phyloP scores from a whole-genome alignment of 768 basidiomycete genomes.

The Rubroboletus satanas region DNA sequence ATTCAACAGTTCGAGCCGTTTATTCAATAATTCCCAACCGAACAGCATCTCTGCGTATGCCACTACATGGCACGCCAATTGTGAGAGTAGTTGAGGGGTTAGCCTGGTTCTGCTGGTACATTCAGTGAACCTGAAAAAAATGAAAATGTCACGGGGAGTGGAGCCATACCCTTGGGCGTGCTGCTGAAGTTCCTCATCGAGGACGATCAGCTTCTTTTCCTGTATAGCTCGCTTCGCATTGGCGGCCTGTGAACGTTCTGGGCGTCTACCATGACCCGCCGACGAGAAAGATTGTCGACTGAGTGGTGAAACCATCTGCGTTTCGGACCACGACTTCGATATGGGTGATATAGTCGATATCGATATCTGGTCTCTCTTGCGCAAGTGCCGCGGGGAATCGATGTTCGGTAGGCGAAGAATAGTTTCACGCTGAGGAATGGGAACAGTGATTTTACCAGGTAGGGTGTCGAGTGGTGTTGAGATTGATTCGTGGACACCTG shows the following conservation, averaged over 20 bases:
- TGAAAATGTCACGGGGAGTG: neutral
- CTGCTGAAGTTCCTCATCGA: constrained; percentile 25
- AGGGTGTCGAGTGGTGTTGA: constrained; percentile 35
- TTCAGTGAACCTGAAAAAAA: neutral
- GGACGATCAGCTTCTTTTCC: constrained; percentile 39
- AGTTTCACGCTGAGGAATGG: constrained; percentile 22
- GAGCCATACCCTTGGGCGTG: constrained; percentile 11
- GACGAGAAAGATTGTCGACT: constrained; percentile 39
- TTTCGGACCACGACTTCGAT: constrained; percentile 60
- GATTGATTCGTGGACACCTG: constrained; percentile 52
- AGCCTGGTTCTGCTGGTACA: constrained; percentile 5
- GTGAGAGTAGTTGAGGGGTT: constrained; percentile 35
- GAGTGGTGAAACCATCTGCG: constrained; percentile 28
- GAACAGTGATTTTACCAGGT: constrained; percentile 21
- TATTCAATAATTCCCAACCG: constrained; percentile 66
- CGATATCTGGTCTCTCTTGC: constrained; percentile 26
- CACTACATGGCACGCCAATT: constrained; percentile 52
- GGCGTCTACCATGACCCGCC: constrained; percentile 36
- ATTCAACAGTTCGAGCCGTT: constrained; percentile 72
- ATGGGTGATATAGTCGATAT: constrained; percentile 30
- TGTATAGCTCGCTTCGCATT: constrained; percentile 27
- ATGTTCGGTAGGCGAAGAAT: constrained; percentile 20
- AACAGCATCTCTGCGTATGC: constrained; percentile 74
- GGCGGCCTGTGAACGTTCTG: constrained; percentile 41
- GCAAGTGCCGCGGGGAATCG: constrained; percentile 29